Evolutionary conservation across 1,139 yeast species (phyloP), one percentile per base, ranked within the genome.

Genomic region (Geotrichum aggregatum): DNA sequence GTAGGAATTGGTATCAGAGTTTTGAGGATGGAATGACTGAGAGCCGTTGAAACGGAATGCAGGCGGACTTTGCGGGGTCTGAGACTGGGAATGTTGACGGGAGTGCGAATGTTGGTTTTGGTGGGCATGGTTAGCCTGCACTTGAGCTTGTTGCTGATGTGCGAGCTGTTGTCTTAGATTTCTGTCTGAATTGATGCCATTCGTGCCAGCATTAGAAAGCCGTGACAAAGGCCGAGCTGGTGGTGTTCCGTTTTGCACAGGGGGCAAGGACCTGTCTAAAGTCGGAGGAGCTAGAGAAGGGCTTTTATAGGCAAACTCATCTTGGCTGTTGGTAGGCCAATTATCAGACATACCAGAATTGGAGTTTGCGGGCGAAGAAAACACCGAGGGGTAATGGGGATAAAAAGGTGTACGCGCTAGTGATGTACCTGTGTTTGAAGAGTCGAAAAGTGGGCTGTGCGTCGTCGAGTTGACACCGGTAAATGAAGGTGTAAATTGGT

Each of bases 81-180:
- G 49, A 18, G 43, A 16, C 16, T 36, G 44, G n/a, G 39, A 40
- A 21, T 35, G 19, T 10, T 14, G 47, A 10, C 24, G 28, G 16
- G 39, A 28, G 14, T 38, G 44, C 19, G 42, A 26, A 19, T 31
- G 40, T 10, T 22, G 30, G 33, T n/a, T 24, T 21, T 22, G 31
- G 13, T 22, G 33, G 14, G 26, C 31, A 6, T 34, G 22, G 28
- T 24, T 24, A 5, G 28, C 28, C 14, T 39, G 42, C 16, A n/a
- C 30, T 7, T 39, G 28, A 13, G 42, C 42, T 39, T 43, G 47
- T 11, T 43, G 38, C 30, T 43, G 58, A 26, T 49, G 52, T 2
- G 52, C 58, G 18, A 54, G 42, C 47, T 56, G 59, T 36, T 47
- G 58, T 33, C 56, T 54, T 40, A 54, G 45, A 24, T 36, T 49